Evolutionary conservation across 1,284 basidiomycete species (phyloP), one percentile per base, ranked within the genome.

Genomic region (Boletus sp.): DNA sequence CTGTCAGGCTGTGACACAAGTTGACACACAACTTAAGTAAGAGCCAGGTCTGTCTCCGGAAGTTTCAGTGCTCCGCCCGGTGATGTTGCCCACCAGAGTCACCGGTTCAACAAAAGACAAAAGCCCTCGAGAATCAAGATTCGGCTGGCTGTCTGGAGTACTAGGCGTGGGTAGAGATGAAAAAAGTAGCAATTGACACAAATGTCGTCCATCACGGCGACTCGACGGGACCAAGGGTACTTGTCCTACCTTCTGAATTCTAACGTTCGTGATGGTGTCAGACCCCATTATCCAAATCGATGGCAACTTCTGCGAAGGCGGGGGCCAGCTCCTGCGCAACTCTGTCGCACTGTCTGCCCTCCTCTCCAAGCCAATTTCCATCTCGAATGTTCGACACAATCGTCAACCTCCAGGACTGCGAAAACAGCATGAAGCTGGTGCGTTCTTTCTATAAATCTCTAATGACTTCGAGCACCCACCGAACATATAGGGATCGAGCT

Each of bases 291-390:
- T 66, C 35, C 57, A 68, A 31, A 72, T 83, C 33, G 81, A 83
- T 62, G 81, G 82, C 37, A 75, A 78, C 59, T 75, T 74, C 40
- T 74, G 83, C 40, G 82, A 83, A 76, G 89, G 90, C 11, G 89
- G 89, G 5, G 89, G 89, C 0, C 89, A 91, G 66, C 82, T 91
- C 38, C 75, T 91, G 23, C 84, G 89, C 51, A 90, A 89, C 67
- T 76, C 86, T 0, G 78, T 88, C 46, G 78, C 87, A 2, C 76
- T 90, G 40, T 82, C 89, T 35, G 81, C 84, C 8, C 75, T 91
- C n/a, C 77, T 89, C 27, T 74, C 74, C 21, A 85, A 80, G 61
- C 83, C 85, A 3, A 76, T 91, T 23, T 75, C 76, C 1, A 84
- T 91, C 56, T 70, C 80, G 35, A 86, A 88, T 25, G 84, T 91